Evolutionary conservation across 1,139 yeast species (phyloP).

Genomic region (Tardiomyces blankii): DNA sequence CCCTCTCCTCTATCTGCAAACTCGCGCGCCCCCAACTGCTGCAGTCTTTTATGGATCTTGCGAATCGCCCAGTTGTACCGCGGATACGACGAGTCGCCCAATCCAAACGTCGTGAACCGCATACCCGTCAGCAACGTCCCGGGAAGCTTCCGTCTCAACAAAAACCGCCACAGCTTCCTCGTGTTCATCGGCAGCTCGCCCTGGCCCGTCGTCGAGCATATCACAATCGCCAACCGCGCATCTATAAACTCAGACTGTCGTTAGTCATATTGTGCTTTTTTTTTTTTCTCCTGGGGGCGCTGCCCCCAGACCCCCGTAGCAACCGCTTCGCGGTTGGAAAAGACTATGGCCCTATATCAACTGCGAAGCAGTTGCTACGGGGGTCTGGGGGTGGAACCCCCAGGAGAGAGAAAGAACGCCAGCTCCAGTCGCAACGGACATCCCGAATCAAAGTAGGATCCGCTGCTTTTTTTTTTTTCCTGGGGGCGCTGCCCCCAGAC

Average conservation of each 20-base stretch:
- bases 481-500: too few relatives aligned
- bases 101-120: conserved; percentile 63
- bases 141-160: conserved; percentile 62
- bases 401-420: too few relatives aligned
- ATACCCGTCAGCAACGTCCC: conserved; percentile 44
- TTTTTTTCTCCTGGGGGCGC: too few relatives aligned
- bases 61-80: conserved; percentile 74
- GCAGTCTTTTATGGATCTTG: conserved; percentile 65
- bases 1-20: conserved; percentile 72
- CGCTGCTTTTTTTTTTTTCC: too few relatives aligned
- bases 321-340: too few relatives aligned
- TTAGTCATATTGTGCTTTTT: too few relatives aligned
- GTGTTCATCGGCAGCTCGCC: conserved; percentile 86
- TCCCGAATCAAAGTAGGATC: too few relatives aligned
- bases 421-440: too few relatives aligned
- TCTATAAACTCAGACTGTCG: conserved; percentile 14
- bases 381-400: too few relatives aligned
- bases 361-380: too few relatives aligned
- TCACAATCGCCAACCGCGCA: conserved; percentile 43
- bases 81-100: conserved; percentile 93
- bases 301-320: too few relatives aligned
- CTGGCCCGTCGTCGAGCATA: conserved; percentile 92
- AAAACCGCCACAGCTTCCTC: conserved; percentile 56
- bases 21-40: conserved; percentile 74
- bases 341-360: too few relatives aligned